Conservation (phyloP, 2,329 filamentous ascomycete genomes). For the Acarospora socialis region DNA sequence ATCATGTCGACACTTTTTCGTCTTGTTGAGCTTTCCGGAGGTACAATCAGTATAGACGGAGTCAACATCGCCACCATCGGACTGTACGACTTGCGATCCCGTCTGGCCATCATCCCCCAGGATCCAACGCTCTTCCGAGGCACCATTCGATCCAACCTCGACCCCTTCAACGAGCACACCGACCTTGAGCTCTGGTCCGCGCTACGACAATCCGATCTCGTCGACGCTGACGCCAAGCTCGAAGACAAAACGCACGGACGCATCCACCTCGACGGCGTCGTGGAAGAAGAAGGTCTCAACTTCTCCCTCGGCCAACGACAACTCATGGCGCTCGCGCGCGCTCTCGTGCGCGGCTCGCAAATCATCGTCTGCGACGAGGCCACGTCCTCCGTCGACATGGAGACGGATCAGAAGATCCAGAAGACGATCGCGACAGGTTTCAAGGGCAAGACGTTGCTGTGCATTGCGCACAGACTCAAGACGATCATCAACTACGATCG, state of each 20-base stretch:
- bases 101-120: constrained; percentile 17
- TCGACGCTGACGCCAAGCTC: constrained; percentile 31
- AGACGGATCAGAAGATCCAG: constrained; percentile 94
- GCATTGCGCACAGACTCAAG: constrained; percentile 81
- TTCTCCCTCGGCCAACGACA: constrained; percentile 92
- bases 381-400: constrained; percentile 84
- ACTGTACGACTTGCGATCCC: constrained; percentile 14
- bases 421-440: constrained; percentile 74
- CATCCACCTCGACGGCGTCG: constrained; percentile 68
- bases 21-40: constrained; percentile 15
- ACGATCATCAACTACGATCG: constrained; percentile 92
- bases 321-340: constrained; percentile 84
- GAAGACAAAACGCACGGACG: constrained; percentile 31
- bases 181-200: constrained; percentile 35
- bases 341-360: constrained; percentile 70
- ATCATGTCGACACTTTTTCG: constrained; percentile 21
- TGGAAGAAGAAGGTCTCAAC: constrained; percentile 91
- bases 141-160: constrained; percentile 16
- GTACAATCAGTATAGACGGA: constrained; percentile 16
- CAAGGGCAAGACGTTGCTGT: constrained; percentile 72
- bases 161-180: constrained; percentile 18
- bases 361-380: constrained; percentile 98
- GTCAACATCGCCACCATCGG: constrained; percentile 15
- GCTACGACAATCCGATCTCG: constrained; percentile 30
- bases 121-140: constrained; percentile 16